These are phyloP conservation scores for Mucor lusitanicus DNA, from an alignment of 371 early-diverging fungal genomes.

Conservation along the genomic window DNA sequence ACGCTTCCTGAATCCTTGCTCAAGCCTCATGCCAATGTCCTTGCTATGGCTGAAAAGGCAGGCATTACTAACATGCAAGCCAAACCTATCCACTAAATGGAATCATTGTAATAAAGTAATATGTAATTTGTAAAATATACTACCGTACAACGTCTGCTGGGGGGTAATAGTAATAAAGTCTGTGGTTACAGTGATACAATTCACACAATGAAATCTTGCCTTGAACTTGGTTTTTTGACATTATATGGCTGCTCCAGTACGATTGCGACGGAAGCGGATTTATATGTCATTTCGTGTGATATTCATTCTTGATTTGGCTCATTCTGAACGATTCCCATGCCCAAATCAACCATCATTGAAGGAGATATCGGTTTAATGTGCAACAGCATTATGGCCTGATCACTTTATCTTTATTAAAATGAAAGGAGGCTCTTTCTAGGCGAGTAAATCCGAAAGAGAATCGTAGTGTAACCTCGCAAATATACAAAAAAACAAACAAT, in stretches of 20 bases:
- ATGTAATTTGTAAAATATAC: too few relatives aligned
- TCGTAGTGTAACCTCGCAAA: neutral
- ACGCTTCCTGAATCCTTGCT: conserved; percentile 41
- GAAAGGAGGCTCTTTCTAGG: too few relatives aligned
- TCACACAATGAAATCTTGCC: too few relatives aligned
- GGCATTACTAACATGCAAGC: conserved; percentile 30
- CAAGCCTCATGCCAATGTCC: conserved; percentile 43
- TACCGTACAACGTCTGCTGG: too few relatives aligned
- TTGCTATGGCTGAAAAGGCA: conserved; percentile 42
- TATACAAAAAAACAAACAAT: neutral
- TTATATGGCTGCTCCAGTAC: too few relatives aligned
- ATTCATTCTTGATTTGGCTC: neutral
- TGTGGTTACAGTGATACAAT: too few relatives aligned
- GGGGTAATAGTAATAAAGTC: too few relatives aligned
- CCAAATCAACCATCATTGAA: neutral
- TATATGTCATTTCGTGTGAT: neutral
- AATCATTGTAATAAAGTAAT: neutral
- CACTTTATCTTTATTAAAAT: too few relatives aligned
- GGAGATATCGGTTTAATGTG: neutral
- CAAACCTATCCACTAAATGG: conserved; percentile 36
- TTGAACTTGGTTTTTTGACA: too few relatives aligned
- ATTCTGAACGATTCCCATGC: neutral
- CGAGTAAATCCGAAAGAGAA: neutral
- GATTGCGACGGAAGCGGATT: neutral
- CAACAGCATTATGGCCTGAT: too few relatives aligned